Evolutionary conservation across 2,329 filamentous ascomycete genomes (phyloP).

Genomic region (Botrytis hyacinthi): DNA sequence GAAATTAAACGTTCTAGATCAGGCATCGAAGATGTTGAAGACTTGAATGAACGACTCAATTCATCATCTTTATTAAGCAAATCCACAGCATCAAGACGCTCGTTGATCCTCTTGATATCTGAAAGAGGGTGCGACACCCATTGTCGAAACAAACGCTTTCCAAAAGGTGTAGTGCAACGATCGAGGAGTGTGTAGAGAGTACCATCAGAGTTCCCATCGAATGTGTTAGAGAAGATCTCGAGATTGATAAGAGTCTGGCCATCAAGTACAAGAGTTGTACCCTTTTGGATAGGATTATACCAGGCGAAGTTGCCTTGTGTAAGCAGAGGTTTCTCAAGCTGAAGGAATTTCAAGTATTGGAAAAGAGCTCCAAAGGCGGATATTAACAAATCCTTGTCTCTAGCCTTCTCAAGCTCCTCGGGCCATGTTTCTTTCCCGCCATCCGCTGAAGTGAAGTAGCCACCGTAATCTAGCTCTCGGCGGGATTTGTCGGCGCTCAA

Average conservation of each 20-base stretch:
- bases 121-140: conserved; percentile 97
- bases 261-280: conserved; percentile 85
- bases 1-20: conserved; percentile 94
- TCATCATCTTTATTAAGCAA: conserved; percentile 80
- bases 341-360: conserved; percentile 81
- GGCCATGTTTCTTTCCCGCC: conserved; percentile 68
- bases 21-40: conserved; percentile 85
- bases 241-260: conserved; percentile 96
- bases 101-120: conserved; percentile 84
- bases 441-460: conserved; percentile 69
- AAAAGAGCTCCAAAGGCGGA: conserved; percentile 87
- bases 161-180: conserved; percentile 92
- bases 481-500: conserved; percentile 81
- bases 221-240: conserved; percentile 93
- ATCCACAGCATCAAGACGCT: conserved; percentile 90
- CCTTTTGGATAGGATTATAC: conserved; percentile 90
- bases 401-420: conserved; percentile 65
- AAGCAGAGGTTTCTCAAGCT: conserved; percentile 82
- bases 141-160: conserved; percentile 91
- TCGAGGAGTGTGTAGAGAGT: conserved; percentile 91
- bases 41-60: conserved; percentile 82
- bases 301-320: conserved; percentile 87
- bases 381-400: conserved; percentile 79
- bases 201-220: conserved; percentile 79
- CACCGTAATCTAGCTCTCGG: conserved; percentile 74